Evolutionary conservation across 164 flowering plant genomes (phyloP), one percentile per base, ranked within the genome.

Genomic region (Piper betle): DNA sequence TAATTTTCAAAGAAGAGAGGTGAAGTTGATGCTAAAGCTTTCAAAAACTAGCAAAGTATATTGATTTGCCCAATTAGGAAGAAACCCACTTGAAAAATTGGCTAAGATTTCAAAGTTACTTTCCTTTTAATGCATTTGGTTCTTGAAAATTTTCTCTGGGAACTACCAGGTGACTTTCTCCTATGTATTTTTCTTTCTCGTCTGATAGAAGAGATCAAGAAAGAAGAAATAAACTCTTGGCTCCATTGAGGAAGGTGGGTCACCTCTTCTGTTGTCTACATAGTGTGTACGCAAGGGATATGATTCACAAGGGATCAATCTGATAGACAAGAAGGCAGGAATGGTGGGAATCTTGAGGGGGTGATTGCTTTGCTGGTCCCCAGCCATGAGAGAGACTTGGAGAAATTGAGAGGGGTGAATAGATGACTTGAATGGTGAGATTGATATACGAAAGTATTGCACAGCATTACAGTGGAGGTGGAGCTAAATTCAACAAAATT

Each of bases 351-450:
- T 38, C 38, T 62, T 17, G 55, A 8, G 55, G 57, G 57, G n/a
- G 57, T 55, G 57, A 55, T 55, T 55, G 25, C 37, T 55, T 55
- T 33, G 9, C 57, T 18, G 57, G 57, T 55, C 57, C 33, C 57
- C 11, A 62, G 41, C 37, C 5, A 37, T 39, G 52, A 39, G 57
- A 62, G 20, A 39, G 33, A 53, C 7, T 19, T 13, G 25, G 9
- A 2, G 39, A 60, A 16, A 43, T 40, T 6, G 43, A 3, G 54
- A 16, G 19, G 9, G 50, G 10, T 10, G 55, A 15, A 16, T 19
- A 53, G n/a, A 53, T 15, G n/a, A 4, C 19, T 15, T 53, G 55
- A 53, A 53, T 53, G 25, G 19, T 17, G 13, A 53, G 8, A 6
- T 15, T 8, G 50, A 43, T 43, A 43, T 10, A 43, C 12, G n/a